Conservation (phyloP, 306 rosid species). For the Quercus aquifolioides region DNA sequence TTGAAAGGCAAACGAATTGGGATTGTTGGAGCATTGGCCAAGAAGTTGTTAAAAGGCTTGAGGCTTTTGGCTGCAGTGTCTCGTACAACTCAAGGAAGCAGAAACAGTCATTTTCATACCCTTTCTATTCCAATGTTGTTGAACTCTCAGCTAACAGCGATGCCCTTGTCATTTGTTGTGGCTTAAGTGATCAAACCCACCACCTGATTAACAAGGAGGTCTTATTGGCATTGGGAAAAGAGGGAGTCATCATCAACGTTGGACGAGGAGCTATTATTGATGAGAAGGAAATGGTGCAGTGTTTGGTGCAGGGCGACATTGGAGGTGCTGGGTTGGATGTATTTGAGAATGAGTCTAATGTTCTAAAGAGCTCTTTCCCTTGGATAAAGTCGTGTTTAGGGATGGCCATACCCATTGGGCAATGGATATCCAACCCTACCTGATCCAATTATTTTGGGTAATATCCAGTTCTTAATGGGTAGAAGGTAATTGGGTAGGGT, state of each 20-base stretch:
- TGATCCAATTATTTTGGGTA: too few species aligned
- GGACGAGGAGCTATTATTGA: slow-evolving; percentile 44
- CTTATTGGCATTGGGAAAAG: slow-evolving; percentile 38
- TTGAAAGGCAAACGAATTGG: slow-evolving; percentile 42
- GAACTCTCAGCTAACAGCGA: slow-evolving; percentile 41
- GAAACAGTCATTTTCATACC: slow-evolving; percentile 30
- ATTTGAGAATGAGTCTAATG: slow-evolving; percentile 51
- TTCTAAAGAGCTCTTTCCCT: slow-evolving; percentile 28
- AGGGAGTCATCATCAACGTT: slow-evolving; percentile 42
- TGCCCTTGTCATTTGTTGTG: slow-evolving; percentile 44
- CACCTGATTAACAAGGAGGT: slow-evolving; percentile 42
- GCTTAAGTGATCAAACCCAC: slow-evolving; percentile 38
- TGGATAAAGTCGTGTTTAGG: too few species aligned
- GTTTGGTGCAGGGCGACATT: slow-evolving; percentile 17
- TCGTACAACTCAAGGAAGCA: slow-evolving; percentile 43
- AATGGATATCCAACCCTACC: too few species aligned
- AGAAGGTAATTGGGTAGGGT: too few species aligned
- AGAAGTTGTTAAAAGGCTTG: slow-evolving; percentile 48
- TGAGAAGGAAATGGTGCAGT: slow-evolving; percentile 34
- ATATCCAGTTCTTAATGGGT: too few species aligned
- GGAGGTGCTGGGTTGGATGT: slow-evolving; percentile 59
- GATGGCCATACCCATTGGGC: too few species aligned
- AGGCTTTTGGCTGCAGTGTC: slow-evolving; percentile 39
- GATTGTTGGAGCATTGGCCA: slow-evolving; percentile 52
- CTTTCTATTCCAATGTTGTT: slow-evolving; percentile 29